Percentiles rank a stretch among this genome's conserved stretches.
Evolutionary conservation across 2,329 filamentous ascomycete species (phyloP).

Genomic region (Dothideomycetes sp.): DNA sequence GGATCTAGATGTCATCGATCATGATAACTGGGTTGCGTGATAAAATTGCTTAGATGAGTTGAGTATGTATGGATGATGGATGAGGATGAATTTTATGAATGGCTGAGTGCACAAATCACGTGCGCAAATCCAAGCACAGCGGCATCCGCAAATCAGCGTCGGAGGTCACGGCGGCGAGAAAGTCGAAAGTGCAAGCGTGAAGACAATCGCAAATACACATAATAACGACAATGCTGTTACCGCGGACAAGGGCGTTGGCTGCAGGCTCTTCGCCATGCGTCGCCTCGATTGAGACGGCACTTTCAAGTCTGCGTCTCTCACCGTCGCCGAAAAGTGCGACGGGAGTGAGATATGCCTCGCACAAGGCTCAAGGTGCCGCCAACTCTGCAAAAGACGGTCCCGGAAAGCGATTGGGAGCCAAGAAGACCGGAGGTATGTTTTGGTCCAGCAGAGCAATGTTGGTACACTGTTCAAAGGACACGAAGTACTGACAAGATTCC

Average conservation of each 20-base stretch:
- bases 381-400: constrained; percentile 62
- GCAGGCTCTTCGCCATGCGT: constrained; percentile 11
- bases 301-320: constrained; percentile 25
- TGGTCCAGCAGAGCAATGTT: background rate
- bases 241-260: constrained; percentile 11
- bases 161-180: too few relatives aligned
- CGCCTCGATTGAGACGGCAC: constrained; percentile 20
- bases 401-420: constrained; percentile 86
- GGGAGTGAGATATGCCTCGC: constrained; percentile 49
- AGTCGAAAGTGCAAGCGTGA: constrained; percentile 1
- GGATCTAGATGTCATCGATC: too few relatives aligned
- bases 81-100: too few relatives aligned
- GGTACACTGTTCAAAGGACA: background rate
- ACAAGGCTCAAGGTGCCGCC: constrained; percentile 56
- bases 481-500: background rate
- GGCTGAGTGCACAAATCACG: too few relatives aligned
- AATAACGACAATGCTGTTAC: constrained; percentile 14
- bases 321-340: constrained; percentile 15
- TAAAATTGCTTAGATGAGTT: too few relatives aligned
- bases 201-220: background rate
- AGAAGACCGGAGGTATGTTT: constrained; percentile 71
- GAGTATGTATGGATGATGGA: too few relatives aligned
- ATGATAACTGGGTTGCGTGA: too few relatives aligned
- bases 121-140: background rate
- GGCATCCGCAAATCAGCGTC: background rate